phyloP scores from a whole-genome alignment of 1,284 basidiomycete species.

The Salmacisia buchloeana region DNA sequence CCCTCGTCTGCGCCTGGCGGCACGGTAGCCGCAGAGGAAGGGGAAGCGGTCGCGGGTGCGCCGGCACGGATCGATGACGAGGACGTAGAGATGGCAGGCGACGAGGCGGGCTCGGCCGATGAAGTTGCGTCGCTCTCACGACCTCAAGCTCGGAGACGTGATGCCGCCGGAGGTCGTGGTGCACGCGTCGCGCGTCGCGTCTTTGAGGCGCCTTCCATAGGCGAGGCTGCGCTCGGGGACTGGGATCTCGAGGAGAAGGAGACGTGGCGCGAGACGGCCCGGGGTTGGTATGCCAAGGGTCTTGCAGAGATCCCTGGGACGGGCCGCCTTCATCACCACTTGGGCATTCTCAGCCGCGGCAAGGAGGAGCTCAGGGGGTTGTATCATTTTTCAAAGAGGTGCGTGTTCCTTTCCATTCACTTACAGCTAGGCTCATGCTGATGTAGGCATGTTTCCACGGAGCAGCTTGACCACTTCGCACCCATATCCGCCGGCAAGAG shows the following conservation, averaged over 20 bases:
- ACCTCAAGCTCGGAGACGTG: too few relatives aligned
- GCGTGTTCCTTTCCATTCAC: constrained; percentile 22
- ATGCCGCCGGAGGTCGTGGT: background rate
- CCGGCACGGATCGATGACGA: constrained; percentile 28
- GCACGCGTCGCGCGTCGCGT: background rate
- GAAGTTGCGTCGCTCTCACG: background rate
- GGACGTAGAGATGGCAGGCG: constrained; percentile 21
- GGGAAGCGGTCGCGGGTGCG: background rate
- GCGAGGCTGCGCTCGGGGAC: constrained; percentile 73
- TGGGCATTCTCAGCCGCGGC: constrained; percentile 74
- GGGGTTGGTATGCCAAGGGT: constrained; percentile 87
- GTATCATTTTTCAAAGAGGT: constrained; percentile 96
- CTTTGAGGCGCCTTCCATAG: constrained; percentile 61
- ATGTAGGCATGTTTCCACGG: too few relatives aligned
- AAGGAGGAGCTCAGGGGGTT: constrained; percentile 74
- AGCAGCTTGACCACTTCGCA: constrained; percentile 73
- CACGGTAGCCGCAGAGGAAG: background rate
- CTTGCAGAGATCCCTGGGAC: constrained; percentile 81
- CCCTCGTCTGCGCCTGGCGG: background rate
- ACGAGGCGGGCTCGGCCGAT: background rate
- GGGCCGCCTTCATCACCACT: constrained; percentile 86
- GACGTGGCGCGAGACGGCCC: constrained; percentile 79
- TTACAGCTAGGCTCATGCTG: too few relatives aligned
- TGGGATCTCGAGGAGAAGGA: constrained; percentile 89
- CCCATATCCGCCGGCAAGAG: constrained; percentile 76